Conservation (phyloP, 2,329 filamentous ascomycete species). For the Hymenoscyphus salicellus region DNA sequence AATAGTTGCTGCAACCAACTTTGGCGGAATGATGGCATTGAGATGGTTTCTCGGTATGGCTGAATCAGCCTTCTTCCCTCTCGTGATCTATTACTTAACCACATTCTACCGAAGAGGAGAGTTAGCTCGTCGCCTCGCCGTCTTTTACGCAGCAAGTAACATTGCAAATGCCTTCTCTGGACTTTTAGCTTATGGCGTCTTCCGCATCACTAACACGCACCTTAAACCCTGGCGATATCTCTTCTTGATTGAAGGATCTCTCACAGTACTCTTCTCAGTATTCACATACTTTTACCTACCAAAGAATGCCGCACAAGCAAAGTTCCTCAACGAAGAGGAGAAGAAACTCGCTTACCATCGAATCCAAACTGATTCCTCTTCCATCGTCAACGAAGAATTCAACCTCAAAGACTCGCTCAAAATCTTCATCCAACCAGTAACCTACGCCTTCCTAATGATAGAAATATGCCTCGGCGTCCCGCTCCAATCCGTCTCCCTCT, state of each 20-base stretch:
- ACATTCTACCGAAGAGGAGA: constrained; percentile 71
- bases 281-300: constrained; percentile 40
- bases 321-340: constrained; percentile 35
- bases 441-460: constrained; percentile 46
- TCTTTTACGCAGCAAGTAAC: constrained; percentile 74
- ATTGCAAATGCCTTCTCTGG: constrained; percentile 65
- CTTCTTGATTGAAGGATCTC: constrained; percentile 45
- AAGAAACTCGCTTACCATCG: constrained; percentile 36
- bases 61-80: constrained; percentile 66
- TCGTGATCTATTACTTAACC: constrained; percentile 57
- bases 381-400: constrained; percentile 54
- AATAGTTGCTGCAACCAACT: constrained; percentile 54
- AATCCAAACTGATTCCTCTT: constrained; percentile 58
- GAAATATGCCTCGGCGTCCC: constrained; percentile 60
- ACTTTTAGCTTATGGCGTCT: constrained; percentile 39
- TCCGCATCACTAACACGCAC: constrained; percentile 51
- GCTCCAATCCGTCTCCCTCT: constrained; percentile 52
- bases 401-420: constrained; percentile 49
- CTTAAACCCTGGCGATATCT: constrained; percentile 52
- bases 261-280: constrained; percentile 33
- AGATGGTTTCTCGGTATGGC: constrained; percentile 67
- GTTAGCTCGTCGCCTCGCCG: constrained; percentile 64
- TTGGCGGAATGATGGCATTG: constrained; percentile 62
- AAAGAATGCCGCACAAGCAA: constrained; percentile 30
- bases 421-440: constrained; percentile 49